These are phyloP conservation scores for Fraxinus velutina DNA, from an alignment of 305 asterid genomes.

Conservation along the genomic window DNA sequence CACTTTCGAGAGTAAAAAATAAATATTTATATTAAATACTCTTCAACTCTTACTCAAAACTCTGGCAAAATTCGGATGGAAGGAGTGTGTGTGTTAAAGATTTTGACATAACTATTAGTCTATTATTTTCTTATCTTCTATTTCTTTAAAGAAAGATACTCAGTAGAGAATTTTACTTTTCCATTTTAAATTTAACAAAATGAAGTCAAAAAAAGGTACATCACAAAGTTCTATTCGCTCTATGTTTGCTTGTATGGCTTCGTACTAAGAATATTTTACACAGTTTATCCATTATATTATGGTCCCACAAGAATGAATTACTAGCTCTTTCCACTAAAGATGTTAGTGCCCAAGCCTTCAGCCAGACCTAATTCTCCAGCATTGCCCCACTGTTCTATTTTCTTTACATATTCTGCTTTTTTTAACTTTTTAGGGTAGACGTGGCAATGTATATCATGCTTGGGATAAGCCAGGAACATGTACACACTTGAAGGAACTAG, in stretches of 20 bases:
- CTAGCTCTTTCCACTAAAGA: neutral
- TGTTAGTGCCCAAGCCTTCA: neutral
- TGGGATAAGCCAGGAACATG: neutral
- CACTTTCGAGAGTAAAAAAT: neutral
- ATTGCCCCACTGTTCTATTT: neutral
- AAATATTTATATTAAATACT: neutral
- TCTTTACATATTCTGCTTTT: neutral
- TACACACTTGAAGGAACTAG: neutral
- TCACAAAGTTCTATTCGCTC: neutral
- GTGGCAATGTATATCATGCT: neutral
- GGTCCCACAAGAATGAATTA: neutral
- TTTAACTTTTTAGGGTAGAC: neutral
- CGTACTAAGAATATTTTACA: neutral
- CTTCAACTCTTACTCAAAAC: neutral
- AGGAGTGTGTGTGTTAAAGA: neutral
- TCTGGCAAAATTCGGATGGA: neutral
- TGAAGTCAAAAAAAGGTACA: neutral
- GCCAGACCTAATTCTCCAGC: neutral
- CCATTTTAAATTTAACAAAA: neutral
- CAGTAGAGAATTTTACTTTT: neutral
- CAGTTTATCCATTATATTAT: neutral
- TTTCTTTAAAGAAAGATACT: neutral
- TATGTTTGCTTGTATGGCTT: neutral
- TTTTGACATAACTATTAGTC: neutral
- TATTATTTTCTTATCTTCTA: neutral